Evolutionary conservation across 2,329 filamentous ascomycete genomes (phyloP).

Genomic region (Cyphellophora europaea): DNA sequence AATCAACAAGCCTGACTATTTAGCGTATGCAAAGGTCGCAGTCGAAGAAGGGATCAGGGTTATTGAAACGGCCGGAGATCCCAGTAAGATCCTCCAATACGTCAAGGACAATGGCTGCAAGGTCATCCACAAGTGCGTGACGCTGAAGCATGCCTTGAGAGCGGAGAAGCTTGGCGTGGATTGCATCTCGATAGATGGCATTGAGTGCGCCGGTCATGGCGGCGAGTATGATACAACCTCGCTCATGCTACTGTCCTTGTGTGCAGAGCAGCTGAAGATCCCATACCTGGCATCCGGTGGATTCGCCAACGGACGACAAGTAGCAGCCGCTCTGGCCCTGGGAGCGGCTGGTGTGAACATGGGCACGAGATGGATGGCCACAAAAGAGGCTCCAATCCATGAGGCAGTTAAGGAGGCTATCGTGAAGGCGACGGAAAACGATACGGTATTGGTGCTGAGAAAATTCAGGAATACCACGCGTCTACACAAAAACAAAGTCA

Average conservation of each 20-base stretch:
- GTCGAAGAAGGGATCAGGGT: constrained; percentile 2
- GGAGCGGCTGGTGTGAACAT: constrained; percentile 94
- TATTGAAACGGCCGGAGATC: constrained; percentile 2
- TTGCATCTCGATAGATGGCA: constrained; percentile 1
- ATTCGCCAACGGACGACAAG: constrained; percentile 83
- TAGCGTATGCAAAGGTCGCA: constrained; percentile 1
- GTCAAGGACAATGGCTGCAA: not conserved
- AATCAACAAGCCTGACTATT: not conserved
- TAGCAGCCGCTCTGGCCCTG: constrained; percentile 78
- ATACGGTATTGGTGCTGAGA: constrained; percentile 77
- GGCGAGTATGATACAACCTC: constrained; percentile 43
- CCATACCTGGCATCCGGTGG: constrained; percentile 93
- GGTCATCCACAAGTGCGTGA: constrained; percentile 1
- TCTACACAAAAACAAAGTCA: constrained; percentile 75
- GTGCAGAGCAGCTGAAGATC: constrained; percentile 69
- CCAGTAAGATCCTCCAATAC: not conserved
- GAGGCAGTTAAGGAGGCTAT: constrained; percentile 86
- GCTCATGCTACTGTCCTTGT: constrained; percentile 55
- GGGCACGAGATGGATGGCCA: constrained; percentile 96
- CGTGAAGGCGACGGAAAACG: constrained; percentile 77
- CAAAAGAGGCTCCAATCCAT: constrained; percentile 87
- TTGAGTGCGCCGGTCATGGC: constrained; percentile 60
- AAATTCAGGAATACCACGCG: constrained; percentile 87
- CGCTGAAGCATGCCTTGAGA: constrained; percentile 1
- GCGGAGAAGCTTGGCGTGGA: constrained; percentile 3